Evolutionary conservation across 2,329 filamentous ascomycete species (phyloP).

Genomic region (Cordyceps cicadae): DNA sequence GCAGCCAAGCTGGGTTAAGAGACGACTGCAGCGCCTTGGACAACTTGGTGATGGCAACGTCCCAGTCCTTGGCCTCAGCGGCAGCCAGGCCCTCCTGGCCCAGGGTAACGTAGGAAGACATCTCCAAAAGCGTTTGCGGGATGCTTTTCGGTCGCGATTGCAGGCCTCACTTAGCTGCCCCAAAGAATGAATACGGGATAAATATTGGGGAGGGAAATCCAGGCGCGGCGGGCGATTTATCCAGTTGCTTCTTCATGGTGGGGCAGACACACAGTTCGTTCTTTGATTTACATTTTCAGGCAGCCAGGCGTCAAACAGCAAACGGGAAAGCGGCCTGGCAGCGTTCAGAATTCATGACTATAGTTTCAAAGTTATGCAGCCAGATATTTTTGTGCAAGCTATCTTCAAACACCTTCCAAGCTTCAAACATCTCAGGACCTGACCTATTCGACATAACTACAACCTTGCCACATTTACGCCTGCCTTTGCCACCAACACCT

Average conservation of each 20-base stretch:
- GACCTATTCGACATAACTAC: background rate
- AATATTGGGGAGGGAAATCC: no score
- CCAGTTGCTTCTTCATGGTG: background rate
- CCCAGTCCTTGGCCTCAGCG: conserved; percentile 54
- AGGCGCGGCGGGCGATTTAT: no score
- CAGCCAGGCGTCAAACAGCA: background rate
- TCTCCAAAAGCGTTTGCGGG: conserved; percentile 19
- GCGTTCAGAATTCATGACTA: no score
- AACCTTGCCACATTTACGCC: background rate
- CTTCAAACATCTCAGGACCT: no score
- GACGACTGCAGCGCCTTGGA: conserved; percentile 59
- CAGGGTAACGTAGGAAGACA: conserved; percentile 45
- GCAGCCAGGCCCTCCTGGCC: conserved; percentile 57
- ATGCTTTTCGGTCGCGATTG: background rate
- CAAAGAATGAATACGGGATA: background rate
- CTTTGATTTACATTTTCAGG: background rate
- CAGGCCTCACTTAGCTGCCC: background rate
- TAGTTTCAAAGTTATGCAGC: background rate
- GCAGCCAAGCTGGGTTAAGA: conserved; percentile 67
- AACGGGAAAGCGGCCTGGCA: no score
- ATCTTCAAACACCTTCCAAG: no score
- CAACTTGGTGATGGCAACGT: conserved; percentile 58
- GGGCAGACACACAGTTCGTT: background rate
- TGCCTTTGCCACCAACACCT: background rate
- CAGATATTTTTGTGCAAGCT: no score